These are phyloP conservation scores for Bacidia gigantensis DNA, from an alignment of 495 filamentous ascomycete species.

Conservation along the genomic window DNA sequence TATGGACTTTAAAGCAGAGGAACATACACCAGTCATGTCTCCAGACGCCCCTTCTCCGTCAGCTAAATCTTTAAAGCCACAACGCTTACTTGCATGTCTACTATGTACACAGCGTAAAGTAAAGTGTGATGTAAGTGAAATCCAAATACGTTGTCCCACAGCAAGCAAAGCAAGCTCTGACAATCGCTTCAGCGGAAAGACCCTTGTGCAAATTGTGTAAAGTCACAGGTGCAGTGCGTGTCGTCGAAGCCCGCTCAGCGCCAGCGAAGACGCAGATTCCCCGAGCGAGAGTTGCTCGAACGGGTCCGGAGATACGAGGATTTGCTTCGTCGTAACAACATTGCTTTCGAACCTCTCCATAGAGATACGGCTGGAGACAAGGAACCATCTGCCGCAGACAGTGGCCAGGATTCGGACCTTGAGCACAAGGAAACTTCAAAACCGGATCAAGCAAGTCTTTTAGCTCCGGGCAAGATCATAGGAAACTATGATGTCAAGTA, in stretches of 20 bases:
- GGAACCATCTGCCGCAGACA: conserved; percentile 10
- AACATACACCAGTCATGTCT: too few relatives aligned
- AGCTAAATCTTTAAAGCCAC: conserved; percentile 20
- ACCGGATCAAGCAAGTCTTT: conserved; percentile 12
- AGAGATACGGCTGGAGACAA: conserved; percentile 15
- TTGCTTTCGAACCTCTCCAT: conserved; percentile 40
- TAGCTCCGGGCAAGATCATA: conserved; percentile 22
- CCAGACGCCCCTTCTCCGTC: too few relatives aligned
- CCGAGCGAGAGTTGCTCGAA: conserved; percentile 41
- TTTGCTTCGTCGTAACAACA: conserved; percentile 36
- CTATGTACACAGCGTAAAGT: conserved; percentile 45
- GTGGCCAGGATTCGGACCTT: conserved; percentile 18
- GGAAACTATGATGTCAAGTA: conserved; percentile 30
- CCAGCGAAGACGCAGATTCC: conserved; percentile 35
- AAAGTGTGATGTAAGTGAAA: conserved; percentile 30
- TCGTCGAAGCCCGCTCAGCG: conserved; percentile 30
- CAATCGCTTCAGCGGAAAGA: conserved; percentile 25
- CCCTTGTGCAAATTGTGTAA: conserved; percentile 40
- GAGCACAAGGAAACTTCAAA: conserved; percentile 12
- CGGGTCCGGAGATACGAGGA: conserved; percentile 38
- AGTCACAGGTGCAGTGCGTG: conserved; percentile 30
- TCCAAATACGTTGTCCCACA: neutral
- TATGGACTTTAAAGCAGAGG: too few relatives aligned
- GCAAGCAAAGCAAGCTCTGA: neutral
- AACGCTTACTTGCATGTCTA: conserved; percentile 41